A percentile compares a stretch with the other conserved stretches of the same genome.
Conservation (phyloP, 208 protist species). For the Polymyxa betae region DNA sequence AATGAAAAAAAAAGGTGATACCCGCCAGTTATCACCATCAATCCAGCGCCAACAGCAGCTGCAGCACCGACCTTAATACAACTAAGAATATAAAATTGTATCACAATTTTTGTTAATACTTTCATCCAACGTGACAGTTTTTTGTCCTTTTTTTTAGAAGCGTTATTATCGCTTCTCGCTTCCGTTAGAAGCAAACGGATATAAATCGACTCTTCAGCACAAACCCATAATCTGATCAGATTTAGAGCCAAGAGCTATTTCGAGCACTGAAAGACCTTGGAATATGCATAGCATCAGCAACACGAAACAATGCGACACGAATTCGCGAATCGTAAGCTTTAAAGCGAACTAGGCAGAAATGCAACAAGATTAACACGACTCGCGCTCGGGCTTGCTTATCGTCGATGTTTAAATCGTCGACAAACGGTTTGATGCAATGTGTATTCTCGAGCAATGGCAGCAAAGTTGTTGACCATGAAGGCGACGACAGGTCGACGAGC, state of each 20-base stretch:
- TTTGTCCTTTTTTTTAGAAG: background rate
- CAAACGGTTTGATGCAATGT: background rate
- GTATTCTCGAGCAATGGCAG: background rate
- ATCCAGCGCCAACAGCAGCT: slow-evolving; percentile 12
- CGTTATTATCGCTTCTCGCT: slow-evolving; percentile 21
- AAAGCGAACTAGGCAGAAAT: slow-evolving; percentile 46
- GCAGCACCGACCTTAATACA: slow-evolving; percentile 13
- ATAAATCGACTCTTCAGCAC: slow-evolving; percentile 34
- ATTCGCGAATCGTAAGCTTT: slow-evolving; percentile 13
- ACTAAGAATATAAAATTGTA: background rate
- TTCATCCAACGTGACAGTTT: slow-evolving; percentile 1
- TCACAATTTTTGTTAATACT: background rate
- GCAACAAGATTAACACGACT: slow-evolving; percentile 9
- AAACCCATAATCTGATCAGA: background rate
- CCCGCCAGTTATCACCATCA: slow-evolving; percentile 38
- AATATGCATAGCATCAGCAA: background rate
- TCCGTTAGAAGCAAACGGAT: background rate
- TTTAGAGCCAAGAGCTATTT: background rate
- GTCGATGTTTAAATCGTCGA: background rate
- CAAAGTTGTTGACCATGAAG: background rate
- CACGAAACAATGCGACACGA: slow-evolving; percentile 15
- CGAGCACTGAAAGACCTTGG: background rate
- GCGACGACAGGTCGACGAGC: background rate
- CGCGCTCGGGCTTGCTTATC: background rate
- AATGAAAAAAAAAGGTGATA: background rate